Conservation (phyloP, 306 rosid species). For the Inga laurina region DNA sequence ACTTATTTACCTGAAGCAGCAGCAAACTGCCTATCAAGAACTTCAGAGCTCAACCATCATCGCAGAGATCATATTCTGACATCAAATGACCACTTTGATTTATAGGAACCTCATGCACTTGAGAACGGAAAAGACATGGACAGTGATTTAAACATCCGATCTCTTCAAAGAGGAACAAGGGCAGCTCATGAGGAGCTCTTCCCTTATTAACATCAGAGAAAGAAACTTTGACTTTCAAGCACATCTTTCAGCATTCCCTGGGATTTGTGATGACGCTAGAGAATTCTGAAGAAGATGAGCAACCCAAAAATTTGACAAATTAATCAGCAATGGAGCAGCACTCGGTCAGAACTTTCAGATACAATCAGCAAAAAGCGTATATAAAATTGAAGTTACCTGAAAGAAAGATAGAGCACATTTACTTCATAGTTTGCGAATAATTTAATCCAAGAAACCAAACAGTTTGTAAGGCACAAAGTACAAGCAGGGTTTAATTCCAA, state of each 20-base stretch:
- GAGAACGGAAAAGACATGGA: constrained; percentile 35
- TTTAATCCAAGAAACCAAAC: not conserved
- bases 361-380: not conserved
- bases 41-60: constrained; percentile 70
- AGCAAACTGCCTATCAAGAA: constrained; percentile 30
- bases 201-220: constrained; percentile 44
- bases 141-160: constrained; percentile 43
- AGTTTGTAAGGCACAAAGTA: not conserved
- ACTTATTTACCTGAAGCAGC: constrained; percentile 27
- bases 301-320: constrained; percentile 10
- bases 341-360: constrained; percentile 32
- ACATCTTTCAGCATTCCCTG: constrained; percentile 99
- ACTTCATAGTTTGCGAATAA: constrained; percentile 18
- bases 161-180: constrained; percentile 48
- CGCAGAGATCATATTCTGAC: constrained; percentile 54
- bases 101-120: constrained; percentile 38
- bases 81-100: constrained; percentile 37
- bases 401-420: constrained; percentile 17
- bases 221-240: constrained; percentile 57
- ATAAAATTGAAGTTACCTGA: constrained; percentile 36
- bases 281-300: constrained; percentile 24
- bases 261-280: constrained; percentile 43
- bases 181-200: constrained; percentile 47
- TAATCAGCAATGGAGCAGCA: constrained; percentile 19
- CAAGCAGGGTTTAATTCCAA: not conserved